Conservation (phyloP, 495 filamentous ascomycete species). For the Xylaria scruposa region DNA sequence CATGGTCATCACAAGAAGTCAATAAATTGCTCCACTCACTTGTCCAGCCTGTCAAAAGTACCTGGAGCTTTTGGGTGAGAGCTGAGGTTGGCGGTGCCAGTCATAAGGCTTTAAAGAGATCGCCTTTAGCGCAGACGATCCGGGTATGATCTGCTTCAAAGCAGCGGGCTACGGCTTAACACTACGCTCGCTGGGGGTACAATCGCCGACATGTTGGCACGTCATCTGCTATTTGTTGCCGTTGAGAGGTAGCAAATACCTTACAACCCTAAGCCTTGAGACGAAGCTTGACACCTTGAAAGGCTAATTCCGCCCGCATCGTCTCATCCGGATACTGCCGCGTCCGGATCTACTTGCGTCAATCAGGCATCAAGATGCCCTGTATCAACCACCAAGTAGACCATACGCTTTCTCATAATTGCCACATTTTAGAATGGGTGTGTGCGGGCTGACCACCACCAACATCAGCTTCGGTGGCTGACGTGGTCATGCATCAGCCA, state of each 20-base stretch:
- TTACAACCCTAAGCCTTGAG: not conserved
- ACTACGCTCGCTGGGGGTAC: conserved; percentile 6
- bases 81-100: not conserved
- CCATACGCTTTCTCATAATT: not conserved
- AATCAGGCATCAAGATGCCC: not conserved
- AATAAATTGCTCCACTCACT: not conserved
- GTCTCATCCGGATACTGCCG: conserved; percentile 11
- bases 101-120: conserved; percentile 11
- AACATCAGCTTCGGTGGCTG: conserved; percentile 17
- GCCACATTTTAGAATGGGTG: not conserved
- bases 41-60: conserved; percentile 5
- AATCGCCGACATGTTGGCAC: not conserved
- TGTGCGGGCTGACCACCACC: conserved; percentile 14
- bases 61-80: not conserved
- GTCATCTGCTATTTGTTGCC: not conserved
- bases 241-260: not conserved
- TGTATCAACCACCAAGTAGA: not conserved
- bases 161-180: conserved; percentile 5
- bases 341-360: not conserved
- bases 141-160: conserved; percentile 8
- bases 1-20: not conserved
- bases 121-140: not conserved
- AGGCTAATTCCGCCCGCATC: not conserved
- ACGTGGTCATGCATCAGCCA: conserved; percentile 20
- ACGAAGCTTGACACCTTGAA: not conserved